phyloP scores from a whole-genome alignment of 2,329 filamentous ascomycete species.

The Alternaria sp. region DNA sequence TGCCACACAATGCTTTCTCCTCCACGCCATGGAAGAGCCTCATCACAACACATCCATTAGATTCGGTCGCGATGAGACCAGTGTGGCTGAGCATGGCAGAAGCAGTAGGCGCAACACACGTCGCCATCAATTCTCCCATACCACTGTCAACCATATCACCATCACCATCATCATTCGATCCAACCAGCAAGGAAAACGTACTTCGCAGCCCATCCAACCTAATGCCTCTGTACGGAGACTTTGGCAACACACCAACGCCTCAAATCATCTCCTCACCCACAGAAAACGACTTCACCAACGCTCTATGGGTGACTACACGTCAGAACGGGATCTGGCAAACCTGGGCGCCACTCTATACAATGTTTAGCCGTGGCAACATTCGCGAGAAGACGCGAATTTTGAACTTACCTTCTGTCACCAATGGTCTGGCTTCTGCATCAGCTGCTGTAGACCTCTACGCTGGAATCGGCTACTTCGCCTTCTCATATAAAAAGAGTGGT shows the following conservation, averaged over 20 bases:
- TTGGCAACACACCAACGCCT: constrained; percentile 63
- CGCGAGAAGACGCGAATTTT: constrained; percentile 85
- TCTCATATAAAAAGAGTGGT: constrained; percentile 78
- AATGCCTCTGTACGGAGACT: constrained; percentile 75
- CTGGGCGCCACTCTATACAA: constrained; percentile 90
- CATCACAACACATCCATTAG: constrained; percentile 34
- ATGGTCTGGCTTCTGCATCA: constrained; percentile 24
- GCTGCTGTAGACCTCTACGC: constrained; percentile 80
- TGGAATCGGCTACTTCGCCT: constrained; percentile 93
- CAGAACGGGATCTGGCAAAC: constrained; percentile 81
- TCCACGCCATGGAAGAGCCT: constrained; percentile 46
- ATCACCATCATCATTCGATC: background rate
- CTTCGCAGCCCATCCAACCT: constrained; percentile 77
- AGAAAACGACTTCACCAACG: constrained; percentile 65
- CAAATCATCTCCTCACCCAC: constrained; percentile 36
- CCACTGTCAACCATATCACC: constrained; percentile 38
- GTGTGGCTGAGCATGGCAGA: constrained; percentile 42
- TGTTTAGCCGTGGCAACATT: constrained; percentile 93
- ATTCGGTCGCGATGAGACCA: constrained; percentile 37
- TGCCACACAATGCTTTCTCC: constrained; percentile 60
- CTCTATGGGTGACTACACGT: constrained; percentile 80
- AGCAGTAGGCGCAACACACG: constrained; percentile 61
- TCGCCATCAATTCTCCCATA: constrained; percentile 68
- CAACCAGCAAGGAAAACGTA: constrained; percentile 62
- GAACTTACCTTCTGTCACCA: constrained; percentile 48